phyloP scores from a whole-genome alignment of 1,284 basidiomycete genomes.

The Pyrrhoderma noxium region DNA sequence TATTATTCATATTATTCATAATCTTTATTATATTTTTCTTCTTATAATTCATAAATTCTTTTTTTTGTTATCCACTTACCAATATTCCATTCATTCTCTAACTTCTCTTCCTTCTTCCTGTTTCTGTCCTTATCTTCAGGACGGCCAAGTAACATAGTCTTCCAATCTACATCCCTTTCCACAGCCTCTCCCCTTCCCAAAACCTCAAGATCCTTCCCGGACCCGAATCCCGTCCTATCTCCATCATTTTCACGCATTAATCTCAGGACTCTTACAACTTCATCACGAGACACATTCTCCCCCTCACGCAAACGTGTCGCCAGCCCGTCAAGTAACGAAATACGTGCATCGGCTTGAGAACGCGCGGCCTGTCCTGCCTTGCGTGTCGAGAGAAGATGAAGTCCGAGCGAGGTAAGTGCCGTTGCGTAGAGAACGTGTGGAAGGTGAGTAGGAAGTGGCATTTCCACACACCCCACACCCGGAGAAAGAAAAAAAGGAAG shows the following conservation, averaged over 20 bases:
- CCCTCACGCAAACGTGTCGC: conserved; percentile 38
- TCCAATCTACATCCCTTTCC: neutral
- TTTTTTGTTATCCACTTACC: neutral
- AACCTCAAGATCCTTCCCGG: conserved; percentile 1
- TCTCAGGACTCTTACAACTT: conserved; percentile 41
- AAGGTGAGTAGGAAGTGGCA: conserved; percentile 29
- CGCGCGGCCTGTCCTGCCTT: conserved; percentile 41
- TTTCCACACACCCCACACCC: neutral
- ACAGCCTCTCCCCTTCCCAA: conserved; percentile 2
- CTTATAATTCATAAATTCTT: too few species aligned
- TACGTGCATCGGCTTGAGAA: conserved; percentile 42
- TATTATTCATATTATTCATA: too few species aligned
- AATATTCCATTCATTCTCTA: conserved; percentile 1
- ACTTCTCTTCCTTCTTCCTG: conserved; percentile 10
- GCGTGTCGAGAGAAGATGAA: conserved; percentile 50
- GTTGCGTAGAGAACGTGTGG: conserved; percentile 51
- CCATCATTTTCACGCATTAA: conserved; percentile 33
- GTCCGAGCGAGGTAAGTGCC: conserved; percentile 53
- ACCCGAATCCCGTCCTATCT: conserved; percentile 19
- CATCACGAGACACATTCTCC: conserved; percentile 35
- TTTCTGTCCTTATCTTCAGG: neutral
- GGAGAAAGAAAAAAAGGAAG: neutral
- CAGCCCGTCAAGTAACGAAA: conserved; percentile 54
- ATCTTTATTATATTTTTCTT: too few species aligned
- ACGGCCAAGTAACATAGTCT: conserved; percentile 12